A percentile compares a stretch with the other conserved stretches of the same genome.
phyloP scores from a whole-genome alignment of 1,139 yeast species.

The Ogataea hybrid region DNA sequence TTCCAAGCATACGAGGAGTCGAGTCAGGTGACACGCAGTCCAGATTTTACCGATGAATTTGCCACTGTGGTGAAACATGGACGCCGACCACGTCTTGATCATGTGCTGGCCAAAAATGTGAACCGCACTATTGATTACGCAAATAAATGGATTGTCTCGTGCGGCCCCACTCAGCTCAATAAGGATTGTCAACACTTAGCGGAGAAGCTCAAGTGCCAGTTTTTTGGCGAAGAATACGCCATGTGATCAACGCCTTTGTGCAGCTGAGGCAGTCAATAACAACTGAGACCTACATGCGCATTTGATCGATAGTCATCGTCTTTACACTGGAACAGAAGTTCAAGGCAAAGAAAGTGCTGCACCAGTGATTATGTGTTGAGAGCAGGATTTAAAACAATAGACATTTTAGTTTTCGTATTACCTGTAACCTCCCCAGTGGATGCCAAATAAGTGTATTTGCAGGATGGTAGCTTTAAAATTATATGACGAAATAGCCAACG shows the following conservation, averaged over 20 bases:
- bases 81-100: conserved; percentile 43
- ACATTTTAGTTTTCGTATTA: background rate
- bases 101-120: conserved; percentile 32
- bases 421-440: background rate
- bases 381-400: background rate
- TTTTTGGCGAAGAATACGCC: conserved; percentile 42
- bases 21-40: conserved; percentile 6
- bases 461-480: background rate
- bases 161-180: conserved; percentile 64
- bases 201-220: conserved; percentile 35
- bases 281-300: too few relatives aligned
- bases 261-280: too few relatives aligned
- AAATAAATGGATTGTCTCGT: conserved; percentile 59
- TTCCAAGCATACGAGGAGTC: conserved; percentile 3
- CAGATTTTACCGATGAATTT: conserved; percentile 15
- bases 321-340: too few relatives aligned
- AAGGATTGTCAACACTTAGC: conserved; percentile 48
- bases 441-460: background rate
- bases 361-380: background rate
- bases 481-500: background rate
- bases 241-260: conserved; percentile 18
- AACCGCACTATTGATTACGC: conserved; percentile 32
- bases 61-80: conserved; percentile 23
- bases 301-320: too few relatives aligned
- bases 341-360: background rate